phyloP scores from a whole-genome alignment of 106 monocot genomes.

The Acanthochlamys bracteata region DNA sequence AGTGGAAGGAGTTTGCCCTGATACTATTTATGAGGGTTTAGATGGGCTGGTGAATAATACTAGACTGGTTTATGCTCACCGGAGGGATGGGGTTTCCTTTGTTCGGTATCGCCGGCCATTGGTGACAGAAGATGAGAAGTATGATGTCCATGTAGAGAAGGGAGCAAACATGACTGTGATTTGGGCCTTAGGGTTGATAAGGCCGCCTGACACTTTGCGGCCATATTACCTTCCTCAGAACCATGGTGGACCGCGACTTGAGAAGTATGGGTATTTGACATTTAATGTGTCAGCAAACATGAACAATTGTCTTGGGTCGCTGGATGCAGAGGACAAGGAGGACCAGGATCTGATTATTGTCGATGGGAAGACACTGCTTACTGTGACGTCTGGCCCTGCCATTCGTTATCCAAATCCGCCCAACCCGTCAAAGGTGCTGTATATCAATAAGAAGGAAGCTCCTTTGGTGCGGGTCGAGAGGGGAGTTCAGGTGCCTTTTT shows the following conservation, averaged over 20 bases:
- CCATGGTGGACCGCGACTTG: slow-evolving; percentile 40
- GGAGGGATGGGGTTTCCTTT: slow-evolving; percentile 79
- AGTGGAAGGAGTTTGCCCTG: slow-evolving; percentile 77
- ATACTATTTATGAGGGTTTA: slow-evolving; percentile 61
- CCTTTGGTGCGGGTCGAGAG: slow-evolving; percentile 81
- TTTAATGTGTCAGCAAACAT: slow-evolving; percentile 57
- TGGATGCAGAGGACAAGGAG: slow-evolving; percentile 87
- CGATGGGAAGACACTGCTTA: slow-evolving; percentile 63
- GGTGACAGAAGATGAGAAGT: slow-evolving; percentile 53
- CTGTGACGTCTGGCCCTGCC: slow-evolving; percentile 60
- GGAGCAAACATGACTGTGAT: slow-evolving; percentile 59
- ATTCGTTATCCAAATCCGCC: slow-evolving; percentile 90
- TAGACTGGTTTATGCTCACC: slow-evolving; percentile 62
- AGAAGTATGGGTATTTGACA: slow-evolving; percentile 46
- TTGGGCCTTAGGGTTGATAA: slow-evolving; percentile 72
- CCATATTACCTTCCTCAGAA: slow-evolving; percentile 84
- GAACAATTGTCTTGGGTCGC: slow-evolving; percentile 59
- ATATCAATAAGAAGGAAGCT: slow-evolving; percentile 93
- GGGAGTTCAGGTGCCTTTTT: slow-evolving; percentile 85
- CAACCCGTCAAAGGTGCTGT: slow-evolving; percentile 75
- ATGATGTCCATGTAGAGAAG: slow-evolving; percentile 54
- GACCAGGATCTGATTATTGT: slow-evolving; percentile 77
- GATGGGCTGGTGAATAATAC: slow-evolving; percentile 78
- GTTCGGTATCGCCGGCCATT: slow-evolving; percentile 51
- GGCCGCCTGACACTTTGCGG: slow-evolving; percentile 62